phyloP scores from a whole-genome alignment of 495 filamentous ascomycete species.

The Tuber calosporum region DNA sequence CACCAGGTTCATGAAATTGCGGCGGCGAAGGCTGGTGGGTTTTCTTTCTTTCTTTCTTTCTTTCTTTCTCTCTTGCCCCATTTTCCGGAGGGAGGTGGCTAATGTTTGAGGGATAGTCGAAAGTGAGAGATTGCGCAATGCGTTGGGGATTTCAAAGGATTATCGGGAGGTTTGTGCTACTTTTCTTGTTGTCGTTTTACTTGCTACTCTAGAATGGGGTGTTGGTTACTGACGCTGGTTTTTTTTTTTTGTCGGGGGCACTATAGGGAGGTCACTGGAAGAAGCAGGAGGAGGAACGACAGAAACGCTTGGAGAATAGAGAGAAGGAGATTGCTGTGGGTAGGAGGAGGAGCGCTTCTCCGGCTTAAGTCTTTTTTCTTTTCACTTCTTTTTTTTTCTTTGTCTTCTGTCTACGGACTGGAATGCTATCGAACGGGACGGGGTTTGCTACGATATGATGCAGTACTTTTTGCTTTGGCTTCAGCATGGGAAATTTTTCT shows the following conservation, averaged over 20 bases:
- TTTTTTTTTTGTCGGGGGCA: neutral
- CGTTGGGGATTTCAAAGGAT: slow-evolving; percentile 79
- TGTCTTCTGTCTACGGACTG: neutral
- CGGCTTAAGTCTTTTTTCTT: neutral
- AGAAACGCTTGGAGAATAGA: slow-evolving; percentile 44
- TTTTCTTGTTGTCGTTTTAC: slow-evolving; percentile 45
- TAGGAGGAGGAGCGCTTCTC: slow-evolving; percentile 23
- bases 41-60: neutral
- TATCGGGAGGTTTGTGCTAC: slow-evolving; percentile 59
- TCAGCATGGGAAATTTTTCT: neutral
- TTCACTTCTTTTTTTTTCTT: neutral
- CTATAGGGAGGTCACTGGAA: slow-evolving; percentile 58
- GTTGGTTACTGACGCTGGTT: neutral
- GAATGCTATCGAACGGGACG: neutral
- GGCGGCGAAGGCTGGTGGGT: slow-evolving; percentile 70
- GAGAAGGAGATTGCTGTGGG: slow-evolving; percentile 36
- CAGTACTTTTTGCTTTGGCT: neutral
- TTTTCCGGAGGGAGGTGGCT: neutral
- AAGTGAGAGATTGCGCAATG: slow-evolving; percentile 79
- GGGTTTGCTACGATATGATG: neutral
- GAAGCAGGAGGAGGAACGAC: slow-evolving; percentile 51
- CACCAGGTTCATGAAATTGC: slow-evolving; percentile 96
- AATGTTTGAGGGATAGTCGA: slow-evolving; percentile 50
- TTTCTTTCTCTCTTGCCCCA: too few species aligned
- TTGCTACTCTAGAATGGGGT: neutral